These are phyloP conservation scores for Pezicula carpinea DNA, from an alignment of 2,329 filamentous ascomycete genomes.

Conservation along the genomic window DNA sequence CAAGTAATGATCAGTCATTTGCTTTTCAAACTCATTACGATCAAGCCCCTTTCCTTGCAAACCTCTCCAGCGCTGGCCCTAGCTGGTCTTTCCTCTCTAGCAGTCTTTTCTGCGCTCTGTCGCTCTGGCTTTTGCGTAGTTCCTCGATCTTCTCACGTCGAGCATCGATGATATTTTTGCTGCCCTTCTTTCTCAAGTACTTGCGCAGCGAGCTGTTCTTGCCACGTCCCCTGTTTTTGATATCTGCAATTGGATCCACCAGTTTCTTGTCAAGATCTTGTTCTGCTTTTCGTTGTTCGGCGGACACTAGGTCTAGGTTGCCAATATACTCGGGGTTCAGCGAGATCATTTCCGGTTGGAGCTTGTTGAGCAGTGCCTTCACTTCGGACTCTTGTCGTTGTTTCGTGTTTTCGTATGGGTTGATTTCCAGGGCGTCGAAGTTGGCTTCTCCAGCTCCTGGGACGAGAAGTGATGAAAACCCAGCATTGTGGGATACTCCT, in stretches of 20 bases:
- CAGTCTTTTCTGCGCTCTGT: conserved; percentile 63
- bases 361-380: conserved; percentile 84
- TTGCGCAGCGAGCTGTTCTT: conserved; percentile 87
- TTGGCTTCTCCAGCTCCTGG: conserved; percentile 96
- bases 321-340: conserved; percentile 90
- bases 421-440: conserved; percentile 88
- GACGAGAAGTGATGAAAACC: conserved; percentile 85
- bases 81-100: conserved; percentile 67
- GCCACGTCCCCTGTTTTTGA: conserved; percentile 75
- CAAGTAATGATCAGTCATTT: too few species aligned
- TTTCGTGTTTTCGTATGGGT: conserved; percentile 91
- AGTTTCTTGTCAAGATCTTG: conserved; percentile 72
- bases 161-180: conserved; percentile 94
- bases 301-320: conserved; percentile 75
- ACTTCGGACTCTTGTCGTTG: conserved; percentile 93
- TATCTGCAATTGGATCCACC: conserved; percentile 52
- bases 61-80: conserved; percentile 81
- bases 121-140: conserved; percentile 64
- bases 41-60: conserved; percentile 60
- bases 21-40: not conserved
- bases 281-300: conserved; percentile 72
- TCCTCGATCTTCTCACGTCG: conserved; percentile 83
- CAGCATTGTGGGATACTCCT: conserved; percentile 76
- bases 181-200: conserved; percentile 85
- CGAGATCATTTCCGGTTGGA: conserved; percentile 95